Conservation (phyloP, 768 basidiomycete genomes). For the Trametes punicea region DNA sequence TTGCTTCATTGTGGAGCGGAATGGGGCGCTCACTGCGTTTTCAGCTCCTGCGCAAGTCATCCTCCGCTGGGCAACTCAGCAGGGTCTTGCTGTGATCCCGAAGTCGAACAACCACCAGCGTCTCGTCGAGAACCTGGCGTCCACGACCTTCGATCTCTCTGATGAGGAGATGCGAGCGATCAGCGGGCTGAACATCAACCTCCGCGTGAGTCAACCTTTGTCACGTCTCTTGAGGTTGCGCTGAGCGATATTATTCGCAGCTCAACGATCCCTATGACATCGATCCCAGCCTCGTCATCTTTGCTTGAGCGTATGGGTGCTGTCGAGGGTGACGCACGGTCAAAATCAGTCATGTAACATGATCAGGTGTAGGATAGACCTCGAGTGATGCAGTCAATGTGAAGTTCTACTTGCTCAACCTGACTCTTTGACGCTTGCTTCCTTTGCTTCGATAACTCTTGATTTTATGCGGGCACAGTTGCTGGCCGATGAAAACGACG, state of each 20-base stretch:
- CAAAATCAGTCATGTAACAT: neutral
- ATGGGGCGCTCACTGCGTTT: neutral
- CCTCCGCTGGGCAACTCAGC: conserved; percentile 49
- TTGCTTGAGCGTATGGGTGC: conserved; percentile 42
- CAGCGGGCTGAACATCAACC: conserved; percentile 54
- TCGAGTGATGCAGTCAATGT: neutral
- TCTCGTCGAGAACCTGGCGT: conserved; percentile 44
- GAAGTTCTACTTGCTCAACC: neutral
- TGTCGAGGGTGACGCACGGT: neutral
- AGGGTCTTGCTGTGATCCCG: conserved; percentile 47
- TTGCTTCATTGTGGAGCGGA: neutral
- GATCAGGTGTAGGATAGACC: conserved; percentile 2
- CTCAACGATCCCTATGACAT: conserved; percentile 70
- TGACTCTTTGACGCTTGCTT: too few relatives aligned
- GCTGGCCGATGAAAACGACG: too few relatives aligned
- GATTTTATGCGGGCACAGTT: too few relatives aligned
- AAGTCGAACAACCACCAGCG: conserved; percentile 42
- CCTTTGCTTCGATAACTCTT: too few relatives aligned
- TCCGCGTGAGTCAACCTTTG: conserved; percentile 47
- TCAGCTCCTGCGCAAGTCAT: conserved; percentile 38
- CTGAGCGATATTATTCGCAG: conserved; percentile 32
- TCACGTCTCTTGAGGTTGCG: too few relatives aligned
- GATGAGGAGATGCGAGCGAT: conserved; percentile 57
- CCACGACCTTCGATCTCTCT: conserved; percentile 47
- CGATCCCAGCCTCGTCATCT: conserved; percentile 63